Conservation (phyloP, 2,329 filamentous ascomycete species). For the Colletotrichum spinosum region DNA sequence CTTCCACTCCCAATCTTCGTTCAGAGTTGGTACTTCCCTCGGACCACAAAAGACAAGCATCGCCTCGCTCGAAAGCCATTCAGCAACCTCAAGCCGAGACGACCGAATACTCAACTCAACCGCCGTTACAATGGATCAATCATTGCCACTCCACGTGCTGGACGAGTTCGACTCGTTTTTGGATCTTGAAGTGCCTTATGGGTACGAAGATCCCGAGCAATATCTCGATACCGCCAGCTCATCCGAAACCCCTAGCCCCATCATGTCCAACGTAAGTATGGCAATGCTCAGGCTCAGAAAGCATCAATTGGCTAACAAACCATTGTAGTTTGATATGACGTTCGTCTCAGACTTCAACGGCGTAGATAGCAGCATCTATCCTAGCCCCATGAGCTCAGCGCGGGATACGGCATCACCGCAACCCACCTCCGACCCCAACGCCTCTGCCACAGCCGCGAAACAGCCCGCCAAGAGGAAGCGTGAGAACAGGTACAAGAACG, state of each 20-base stretch:
- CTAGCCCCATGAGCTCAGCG: slow-evolving; percentile 45
- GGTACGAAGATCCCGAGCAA: slow-evolving; percentile 36
- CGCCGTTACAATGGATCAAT: slow-evolving; percentile 25
- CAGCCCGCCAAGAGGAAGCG: slow-evolving; percentile 59
- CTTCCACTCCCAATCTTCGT: slow-evolving; percentile 5
- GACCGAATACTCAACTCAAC: not conserved
- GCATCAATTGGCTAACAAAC: slow-evolving; percentile 10
- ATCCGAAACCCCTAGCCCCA: slow-evolving; percentile 38
- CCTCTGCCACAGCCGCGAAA: slow-evolving; percentile 42
- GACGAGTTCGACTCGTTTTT: slow-evolving; percentile 38
- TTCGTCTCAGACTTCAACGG: slow-evolving; percentile 42
- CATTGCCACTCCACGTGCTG: slow-evolving; percentile 36
- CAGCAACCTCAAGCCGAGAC: no score
- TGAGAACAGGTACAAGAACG: slow-evolving; percentile 65
- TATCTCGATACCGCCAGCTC: slow-evolving; percentile 37
- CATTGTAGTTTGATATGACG: slow-evolving; percentile 38
- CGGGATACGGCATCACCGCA: slow-evolving; percentile 38
- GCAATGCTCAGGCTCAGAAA: not conserved
- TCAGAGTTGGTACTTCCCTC: not conserved
- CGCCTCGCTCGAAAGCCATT: not conserved
- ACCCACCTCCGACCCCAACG: slow-evolving; percentile 27
- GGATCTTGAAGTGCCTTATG: slow-evolving; percentile 38
- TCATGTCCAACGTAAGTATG: slow-evolving; percentile 37
- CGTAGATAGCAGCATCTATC: slow-evolving; percentile 44
- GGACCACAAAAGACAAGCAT: not conserved